phyloP scores from a whole-genome alignment of 2,329 filamentous ascomycete species.

The Endothia cerciana region DNA sequence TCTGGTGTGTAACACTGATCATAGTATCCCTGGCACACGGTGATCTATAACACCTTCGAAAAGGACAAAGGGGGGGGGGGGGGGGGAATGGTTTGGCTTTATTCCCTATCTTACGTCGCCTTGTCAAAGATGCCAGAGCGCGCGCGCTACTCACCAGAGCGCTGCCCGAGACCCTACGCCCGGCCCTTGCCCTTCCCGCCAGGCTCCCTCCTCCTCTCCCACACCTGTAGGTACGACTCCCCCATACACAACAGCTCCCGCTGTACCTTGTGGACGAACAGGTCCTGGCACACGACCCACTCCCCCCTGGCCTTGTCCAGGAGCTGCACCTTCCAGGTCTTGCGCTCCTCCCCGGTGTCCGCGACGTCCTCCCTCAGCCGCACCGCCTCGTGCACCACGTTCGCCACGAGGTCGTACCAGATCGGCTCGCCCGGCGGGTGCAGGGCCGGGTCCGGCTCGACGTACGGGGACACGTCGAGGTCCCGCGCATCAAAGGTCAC shows the following conservation, averaged over 20 bases:
- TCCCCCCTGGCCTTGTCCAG: conserved; percentile 79
- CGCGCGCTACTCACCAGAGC: neutral
- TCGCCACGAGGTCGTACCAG: conserved; percentile 93
- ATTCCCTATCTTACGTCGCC: neutral
- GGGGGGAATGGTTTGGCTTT: neutral
- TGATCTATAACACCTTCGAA: neutral
- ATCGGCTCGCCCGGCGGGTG: conserved; percentile 80
- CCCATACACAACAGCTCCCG: conserved; percentile 89
- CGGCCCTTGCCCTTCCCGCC: conserved; percentile 42
- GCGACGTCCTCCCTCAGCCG: conserved; percentile 81
- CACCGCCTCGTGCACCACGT: conserved; percentile 87
- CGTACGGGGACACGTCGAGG: conserved; percentile 87
- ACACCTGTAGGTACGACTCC: conserved; percentile 94
- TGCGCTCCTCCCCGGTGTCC: conserved; percentile 82
- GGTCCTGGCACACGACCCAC: conserved; percentile 92
- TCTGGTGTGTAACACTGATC: too few relatives aligned
- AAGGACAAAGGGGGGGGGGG: too few relatives aligned
- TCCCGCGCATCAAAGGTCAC: conserved; percentile 88
- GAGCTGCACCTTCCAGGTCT: conserved; percentile 94
- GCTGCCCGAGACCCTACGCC: conserved; percentile 16
- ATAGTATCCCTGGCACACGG: too few relatives aligned
- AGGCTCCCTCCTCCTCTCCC: conserved; percentile 76
- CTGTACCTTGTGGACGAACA: conserved; percentile 89
- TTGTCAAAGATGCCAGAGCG: neutral
- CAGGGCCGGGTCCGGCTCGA: conserved; percentile 79